These are phyloP conservation scores for Lactarius psammicola DNA, from an alignment of 768 basidiomycete genomes.

Conservation along the genomic window DNA sequence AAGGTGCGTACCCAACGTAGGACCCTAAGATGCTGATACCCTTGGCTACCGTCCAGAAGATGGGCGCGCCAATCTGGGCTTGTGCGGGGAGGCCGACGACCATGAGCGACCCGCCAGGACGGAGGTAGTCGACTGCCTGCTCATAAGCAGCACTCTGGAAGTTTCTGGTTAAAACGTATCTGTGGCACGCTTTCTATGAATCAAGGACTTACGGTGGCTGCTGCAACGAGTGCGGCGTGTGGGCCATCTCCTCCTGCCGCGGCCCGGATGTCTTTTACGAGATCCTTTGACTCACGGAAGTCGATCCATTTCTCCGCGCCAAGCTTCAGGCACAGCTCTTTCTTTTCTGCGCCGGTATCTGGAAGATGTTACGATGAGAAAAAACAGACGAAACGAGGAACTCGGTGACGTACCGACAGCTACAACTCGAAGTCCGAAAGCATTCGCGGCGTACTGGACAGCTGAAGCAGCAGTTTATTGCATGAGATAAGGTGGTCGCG, in stretches of 20 bases:
- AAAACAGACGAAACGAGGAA: neutral
- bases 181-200: constrained; percentile 30
- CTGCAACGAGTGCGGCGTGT: constrained; percentile 64
- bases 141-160: constrained; percentile 38
- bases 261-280: constrained; percentile 61
- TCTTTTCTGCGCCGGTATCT: constrained; percentile 77
- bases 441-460: constrained; percentile 69
- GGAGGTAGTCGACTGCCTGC: constrained; percentile 73
- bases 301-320: constrained; percentile 81
- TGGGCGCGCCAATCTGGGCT: constrained; percentile 56
- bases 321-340: constrained; percentile 54
- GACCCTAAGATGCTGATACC: constrained; percentile 55
- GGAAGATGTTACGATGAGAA: constrained; percentile 12
- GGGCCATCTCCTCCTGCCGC: constrained; percentile 69
- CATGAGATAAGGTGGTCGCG: neutral
- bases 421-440: constrained; percentile 76
- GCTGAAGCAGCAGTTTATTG: constrained; percentile 39
- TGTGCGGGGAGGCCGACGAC: constrained; percentile 69
- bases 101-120: constrained; percentile 70
- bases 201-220: constrained; percentile 43
- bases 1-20: constrained; percentile 36
- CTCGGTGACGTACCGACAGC: constrained; percentile 57
- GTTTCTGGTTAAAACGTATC: constrained; percentile 30
- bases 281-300: constrained; percentile 63
- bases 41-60: constrained; percentile 73